Base-by-base conservation (phyloP, 495 filamentous ascomycete genomes). In the Gamarada debralockiae region DNA sequence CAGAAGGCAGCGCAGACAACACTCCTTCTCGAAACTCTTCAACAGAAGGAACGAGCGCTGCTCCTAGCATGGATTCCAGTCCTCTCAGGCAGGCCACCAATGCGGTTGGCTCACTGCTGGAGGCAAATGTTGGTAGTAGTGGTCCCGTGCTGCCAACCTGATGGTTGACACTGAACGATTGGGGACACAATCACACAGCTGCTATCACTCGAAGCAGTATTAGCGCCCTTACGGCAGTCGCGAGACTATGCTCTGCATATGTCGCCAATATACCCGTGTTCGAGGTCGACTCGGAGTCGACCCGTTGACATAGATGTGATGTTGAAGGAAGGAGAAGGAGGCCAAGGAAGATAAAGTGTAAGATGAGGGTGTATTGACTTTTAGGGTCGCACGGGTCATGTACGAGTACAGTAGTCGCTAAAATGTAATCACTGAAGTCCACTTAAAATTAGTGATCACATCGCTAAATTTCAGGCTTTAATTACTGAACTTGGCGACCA, bases 281-380 rank as follows among this genome's bases (percentile, higher is more conserved):
- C 31, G 31, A 34, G 31, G n/a, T 34, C 31, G 31, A 34, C 31
- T 34, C 31, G 31, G 31, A 34, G 31, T 8, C 31, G 31, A 34
- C 31, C 8, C 31, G n/a, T 34, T 34, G 31, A 34, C 31, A 34
- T 34, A 34, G n/a, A 34, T 34, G 31, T 34, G n/a, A 34, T 34
- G 31, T 34, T 34, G 31, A 34, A 34, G 31, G n/a, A 34, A 68
- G n/a, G 45, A 46, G n/a, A 24, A 53, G 31, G 70, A 58, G 25
- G 67, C 31, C 31, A 34, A 34, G 31, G 31, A 34, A 34, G 31
- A 8, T 34, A 34, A 34, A 34, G 31, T 34, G 31, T 34, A 34
- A 34, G 31, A 34, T 34, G 8, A 34, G 31, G 31, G 31, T 8
- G 31, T n/a, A 34, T 34, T 34, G 31, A 34, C 31, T 34, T 8